Evolutionary conservation across 1,284 basidiomycete species (phyloP), one percentile per base, ranked within the genome.

Genomic region (Microstroma glucosiphilum): DNA sequence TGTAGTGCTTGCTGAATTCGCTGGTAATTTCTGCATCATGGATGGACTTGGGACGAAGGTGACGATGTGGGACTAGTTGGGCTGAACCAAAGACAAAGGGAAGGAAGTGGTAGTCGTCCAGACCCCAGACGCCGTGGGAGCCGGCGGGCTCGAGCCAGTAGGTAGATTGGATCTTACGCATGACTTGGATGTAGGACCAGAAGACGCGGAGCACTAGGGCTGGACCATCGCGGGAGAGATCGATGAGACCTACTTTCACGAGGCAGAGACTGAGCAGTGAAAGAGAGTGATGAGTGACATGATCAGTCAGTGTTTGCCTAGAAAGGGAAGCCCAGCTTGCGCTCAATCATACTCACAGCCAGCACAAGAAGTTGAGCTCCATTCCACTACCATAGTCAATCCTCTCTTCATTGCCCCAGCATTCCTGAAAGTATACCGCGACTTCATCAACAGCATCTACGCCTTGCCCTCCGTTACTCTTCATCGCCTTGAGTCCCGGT

Each of bases 341-440:
- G 3, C 30, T 3, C 30, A 37, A 37, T n/a, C n/a, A n/a, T 37
- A 37, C 30, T 37, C 30, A 37, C 30, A 98, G 79, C 93, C 93
- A 98, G 74, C 91, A 96, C 12, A 96, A 70, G 77, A 97, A 98
- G 81, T 97, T 96, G 63, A 98, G 84, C 80, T 99, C 96, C 92
- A 97, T 97, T 1, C 94, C 94, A 75, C 92, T 96, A 9, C 96
- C 94, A 80, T 99, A 99, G 80, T 99, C 96, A 65, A 99, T 93
- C 6, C 94, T 83, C 60, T 89, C 86, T 43, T 88, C 84, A 79
- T 91, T 96, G 0, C 94, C 94, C 93, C 92, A 98, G 23, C 87
- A 81, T 76, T 96, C 89, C 54, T 84, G 82, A 70, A 98, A 89
- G 80, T 98, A 98, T 0, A 83, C 83, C 2, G 87, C 85, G 2